Evolutionary conservation across 1,284 basidiomycete genomes (phyloP).

Genomic region (Sanguinoderma infundibulare): DNA sequence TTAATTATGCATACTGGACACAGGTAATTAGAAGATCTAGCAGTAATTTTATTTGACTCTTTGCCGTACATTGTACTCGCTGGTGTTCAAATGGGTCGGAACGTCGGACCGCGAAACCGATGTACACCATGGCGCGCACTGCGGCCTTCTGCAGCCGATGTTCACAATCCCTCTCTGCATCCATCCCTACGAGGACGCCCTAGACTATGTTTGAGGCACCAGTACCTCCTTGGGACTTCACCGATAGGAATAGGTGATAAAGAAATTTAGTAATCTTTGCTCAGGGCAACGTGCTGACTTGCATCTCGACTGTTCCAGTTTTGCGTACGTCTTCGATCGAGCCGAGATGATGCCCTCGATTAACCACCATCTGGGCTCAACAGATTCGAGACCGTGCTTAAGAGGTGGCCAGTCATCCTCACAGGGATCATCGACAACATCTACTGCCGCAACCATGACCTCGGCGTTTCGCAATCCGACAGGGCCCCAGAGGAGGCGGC

Average conservation of each 20-base stretch:
- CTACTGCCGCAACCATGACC: slow-evolving; percentile 58
- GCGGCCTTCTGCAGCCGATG: background rate
- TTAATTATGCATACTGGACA: slow-evolving; percentile 16
- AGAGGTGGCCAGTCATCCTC: slow-evolving; percentile 91
- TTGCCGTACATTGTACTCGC: too few relatives aligned
- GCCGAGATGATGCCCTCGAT: background rate
- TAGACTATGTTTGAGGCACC: slow-evolving; percentile 27
- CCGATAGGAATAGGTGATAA: slow-evolving; percentile 25
- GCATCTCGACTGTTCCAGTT: slow-evolving; percentile 17
- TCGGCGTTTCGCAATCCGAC: slow-evolving; percentile 38
- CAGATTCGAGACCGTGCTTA: slow-evolving; percentile 62
- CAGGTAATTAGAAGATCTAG: slow-evolving; percentile 14
- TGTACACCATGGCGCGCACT: background rate
- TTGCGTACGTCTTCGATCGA: slow-evolving; percentile 24
- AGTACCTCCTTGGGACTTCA: slow-evolving; percentile 30
- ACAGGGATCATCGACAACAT: slow-evolving; percentile 80
- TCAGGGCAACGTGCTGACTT: background rate
- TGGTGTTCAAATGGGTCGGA: background rate
- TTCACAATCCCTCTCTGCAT: background rate
- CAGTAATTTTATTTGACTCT: slow-evolving; percentile 12
- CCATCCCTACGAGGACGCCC: background rate
- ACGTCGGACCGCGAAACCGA: background rate
- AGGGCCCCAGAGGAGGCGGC: slow-evolving; percentile 18
- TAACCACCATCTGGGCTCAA: background rate
- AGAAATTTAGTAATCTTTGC: background rate